Conservation (phyloP, 2,329 filamentous ascomycete species). For the Aspergillus jensenii region DNA sequence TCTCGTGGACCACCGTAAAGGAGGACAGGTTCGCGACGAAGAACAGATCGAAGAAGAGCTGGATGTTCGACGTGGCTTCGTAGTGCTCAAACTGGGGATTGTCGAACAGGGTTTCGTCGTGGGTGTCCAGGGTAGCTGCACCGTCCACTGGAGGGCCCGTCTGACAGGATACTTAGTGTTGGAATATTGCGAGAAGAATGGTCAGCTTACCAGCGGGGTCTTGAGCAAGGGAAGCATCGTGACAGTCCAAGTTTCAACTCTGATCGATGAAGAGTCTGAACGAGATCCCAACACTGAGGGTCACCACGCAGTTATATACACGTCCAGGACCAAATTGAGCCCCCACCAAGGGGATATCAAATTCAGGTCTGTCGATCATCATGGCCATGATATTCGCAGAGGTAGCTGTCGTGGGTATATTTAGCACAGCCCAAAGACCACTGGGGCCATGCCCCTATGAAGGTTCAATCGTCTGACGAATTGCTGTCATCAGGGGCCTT, state of each 20-base stretch:
- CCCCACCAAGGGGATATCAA: too few species aligned
- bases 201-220: background rate
- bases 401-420: too few species aligned
- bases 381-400: too few species aligned
- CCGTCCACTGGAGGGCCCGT: background rate
- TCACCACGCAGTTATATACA: background rate
- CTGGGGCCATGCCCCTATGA: too few species aligned
- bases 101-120: constrained; percentile 1
- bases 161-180: background rate
- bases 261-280: background rate
- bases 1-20: constrained; percentile 1
- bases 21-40: constrained; percentile 10
- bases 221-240: background rate
- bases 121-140: background rate
- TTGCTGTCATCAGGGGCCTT: too few species aligned
- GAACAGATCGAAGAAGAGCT: constrained; percentile 4
- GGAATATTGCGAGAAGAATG: too few species aligned
- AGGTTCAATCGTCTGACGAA: too few species aligned
- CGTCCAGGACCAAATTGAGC: too few species aligned
- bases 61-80: constrained; percentile 2
- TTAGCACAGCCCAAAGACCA: too few species aligned
- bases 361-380: too few species aligned
- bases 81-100: constrained; percentile 5
- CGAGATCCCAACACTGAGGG: background rate
- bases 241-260: background rate